Percentiles rank a stretch among this genome's conserved stretches.
Evolutionary conservation across 305 asterid genomes (phyloP).

Genomic region (Fraxinus angustifolia): DNA sequence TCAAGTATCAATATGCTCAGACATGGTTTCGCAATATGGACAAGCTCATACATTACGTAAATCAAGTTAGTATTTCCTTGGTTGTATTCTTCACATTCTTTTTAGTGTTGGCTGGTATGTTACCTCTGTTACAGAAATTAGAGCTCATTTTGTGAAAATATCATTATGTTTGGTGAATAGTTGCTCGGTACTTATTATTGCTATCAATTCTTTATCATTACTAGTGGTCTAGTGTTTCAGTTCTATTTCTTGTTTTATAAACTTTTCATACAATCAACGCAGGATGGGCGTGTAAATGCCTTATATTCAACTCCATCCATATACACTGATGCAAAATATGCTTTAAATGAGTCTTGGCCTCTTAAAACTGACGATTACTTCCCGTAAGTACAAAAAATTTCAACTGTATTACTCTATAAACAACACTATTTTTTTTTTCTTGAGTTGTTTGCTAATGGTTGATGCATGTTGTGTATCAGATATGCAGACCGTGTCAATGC

Average conservation of each 20-base stretch:
- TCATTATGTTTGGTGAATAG: background rate
- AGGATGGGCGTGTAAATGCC: constrained; percentile 99
- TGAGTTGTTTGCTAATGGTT: constrained; percentile 7
- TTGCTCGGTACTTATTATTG: constrained; percentile 1
- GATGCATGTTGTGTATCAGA: constrained; percentile 43
- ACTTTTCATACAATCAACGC: constrained; percentile 19
- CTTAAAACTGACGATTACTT: constrained; percentile 83
- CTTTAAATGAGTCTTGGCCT: constrained; percentile 85
- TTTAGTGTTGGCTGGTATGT: background rate
- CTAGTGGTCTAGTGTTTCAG: background rate
- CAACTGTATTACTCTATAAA: background rate
- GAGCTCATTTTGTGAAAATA: background rate
- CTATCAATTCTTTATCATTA: background rate
- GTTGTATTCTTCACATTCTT: constrained; percentile 2
- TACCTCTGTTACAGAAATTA: background rate
- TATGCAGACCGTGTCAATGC: constrained; percentile 84
- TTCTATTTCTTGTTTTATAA: constrained; percentile 1
- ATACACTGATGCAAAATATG: constrained; percentile 85
- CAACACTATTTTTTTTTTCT: constrained; percentile 1
- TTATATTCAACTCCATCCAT: constrained; percentile 88
- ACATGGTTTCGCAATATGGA: constrained; percentile 92
- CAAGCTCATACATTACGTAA: constrained; percentile 94
- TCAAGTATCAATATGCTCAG: constrained; percentile 82
- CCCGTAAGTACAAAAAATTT: constrained; percentile 59
- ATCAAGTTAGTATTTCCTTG: constrained; percentile 53